phyloP scores from a whole-genome alignment of 495 filamentous ascomycete species.

The Podospora pseudocomata region DNA sequence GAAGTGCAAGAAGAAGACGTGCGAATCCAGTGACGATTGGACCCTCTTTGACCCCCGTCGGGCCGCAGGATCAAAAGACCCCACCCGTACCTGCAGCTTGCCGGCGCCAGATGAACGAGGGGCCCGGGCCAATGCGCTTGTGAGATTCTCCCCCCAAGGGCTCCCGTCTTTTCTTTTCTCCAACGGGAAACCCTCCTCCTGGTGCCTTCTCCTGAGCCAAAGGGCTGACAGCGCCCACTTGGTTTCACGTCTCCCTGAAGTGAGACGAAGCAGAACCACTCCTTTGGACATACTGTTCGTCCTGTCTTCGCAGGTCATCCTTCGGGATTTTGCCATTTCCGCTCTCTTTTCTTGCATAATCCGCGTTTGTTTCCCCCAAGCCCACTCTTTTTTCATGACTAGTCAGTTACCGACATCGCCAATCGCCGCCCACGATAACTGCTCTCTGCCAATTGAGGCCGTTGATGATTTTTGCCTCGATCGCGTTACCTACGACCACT shows the following conservation, averaged over 20 bases:
- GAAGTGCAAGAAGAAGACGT: background rate
- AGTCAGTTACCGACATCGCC: background rate
- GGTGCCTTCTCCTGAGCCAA: conserved; percentile 1
- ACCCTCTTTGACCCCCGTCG: conserved; percentile 6
- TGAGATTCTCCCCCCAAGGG: conserved; percentile 3
- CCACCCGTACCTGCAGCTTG: conserved; percentile 17
- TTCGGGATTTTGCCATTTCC: background rate
- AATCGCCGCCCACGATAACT: background rate
- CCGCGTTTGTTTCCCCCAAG: background rate
- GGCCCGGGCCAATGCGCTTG: conserved; percentile 15
- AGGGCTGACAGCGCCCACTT: conserved; percentile 14
- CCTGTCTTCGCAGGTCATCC: conserved; percentile 1
- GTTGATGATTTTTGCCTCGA: conserved; percentile 2
- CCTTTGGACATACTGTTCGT: conserved; percentile 3
- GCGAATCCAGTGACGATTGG: conserved; percentile 9
- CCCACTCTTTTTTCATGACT: conserved; percentile 2
- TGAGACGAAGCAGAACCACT: conserved; percentile 20
- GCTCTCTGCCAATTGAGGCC: background rate
- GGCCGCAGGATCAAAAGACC: conserved; percentile 9
- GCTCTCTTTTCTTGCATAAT: background rate
- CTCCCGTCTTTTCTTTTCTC: conserved; percentile 9
- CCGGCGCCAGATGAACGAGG: conserved; percentile 12
- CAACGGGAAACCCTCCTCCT: background rate
- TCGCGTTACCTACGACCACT: background rate
- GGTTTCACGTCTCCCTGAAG: conserved; percentile 18